Percentiles rank a stretch among this genome's conserved stretches.
Evolutionary conservation across 768 basidiomycete species (phyloP).

Genomic region (Suillus discolor): DNA sequence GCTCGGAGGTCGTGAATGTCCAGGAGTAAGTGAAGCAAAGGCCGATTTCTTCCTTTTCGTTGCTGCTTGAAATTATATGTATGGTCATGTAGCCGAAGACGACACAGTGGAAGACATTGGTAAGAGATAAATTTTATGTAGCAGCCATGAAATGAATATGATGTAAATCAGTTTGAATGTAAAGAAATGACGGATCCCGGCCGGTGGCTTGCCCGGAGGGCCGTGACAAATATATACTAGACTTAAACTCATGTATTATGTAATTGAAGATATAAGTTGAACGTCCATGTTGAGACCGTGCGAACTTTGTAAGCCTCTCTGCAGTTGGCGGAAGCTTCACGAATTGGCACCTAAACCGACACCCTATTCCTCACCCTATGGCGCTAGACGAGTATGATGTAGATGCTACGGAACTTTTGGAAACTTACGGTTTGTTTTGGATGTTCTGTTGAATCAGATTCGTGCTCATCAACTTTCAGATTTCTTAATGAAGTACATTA

Average conservation of each 20-base stretch:
- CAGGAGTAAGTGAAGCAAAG: too few species aligned
- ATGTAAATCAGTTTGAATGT: too few species aligned
- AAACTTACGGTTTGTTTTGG: conserved; percentile 79
- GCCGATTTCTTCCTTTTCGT: too few species aligned
- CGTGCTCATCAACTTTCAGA: conserved; percentile 52
- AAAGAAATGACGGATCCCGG: too few species aligned
- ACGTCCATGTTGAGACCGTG: background rate
- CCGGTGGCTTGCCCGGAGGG: too few species aligned
- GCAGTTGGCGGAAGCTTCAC: background rate
- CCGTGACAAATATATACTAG: too few species aligned
- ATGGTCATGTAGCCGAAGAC: too few species aligned
- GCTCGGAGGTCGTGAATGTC: too few species aligned
- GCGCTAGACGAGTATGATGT: conserved; percentile 65
- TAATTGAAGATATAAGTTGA: conserved; percentile 1
- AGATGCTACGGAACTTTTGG: conserved; percentile 90
- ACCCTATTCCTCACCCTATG: conserved; percentile 42
- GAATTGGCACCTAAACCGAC: background rate
- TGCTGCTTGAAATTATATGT: too few species aligned
- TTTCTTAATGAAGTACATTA: conserved; percentile 98
- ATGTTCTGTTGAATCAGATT: background rate
- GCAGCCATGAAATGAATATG: too few species aligned
- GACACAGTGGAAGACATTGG: too few species aligned
- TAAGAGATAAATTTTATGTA: too few species aligned
- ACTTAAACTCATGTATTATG: background rate
- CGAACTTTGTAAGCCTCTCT: background rate